These are phyloP conservation scores for Tetrastigma voinierianum DNA, from an alignment of 164 flowering plant genomes.

Conservation along the genomic window DNA sequence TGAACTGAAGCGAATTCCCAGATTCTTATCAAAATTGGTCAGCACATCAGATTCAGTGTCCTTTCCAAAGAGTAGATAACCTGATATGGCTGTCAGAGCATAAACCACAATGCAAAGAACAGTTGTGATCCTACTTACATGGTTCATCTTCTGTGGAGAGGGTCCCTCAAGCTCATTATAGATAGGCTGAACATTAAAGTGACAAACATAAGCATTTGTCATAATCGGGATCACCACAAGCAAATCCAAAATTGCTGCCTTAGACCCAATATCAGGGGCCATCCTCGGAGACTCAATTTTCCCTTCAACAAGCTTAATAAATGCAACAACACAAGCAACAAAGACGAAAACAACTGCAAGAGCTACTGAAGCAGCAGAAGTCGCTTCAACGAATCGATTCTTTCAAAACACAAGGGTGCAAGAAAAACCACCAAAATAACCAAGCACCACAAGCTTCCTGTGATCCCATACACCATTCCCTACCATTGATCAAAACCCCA, in stretches of 20 bases:
- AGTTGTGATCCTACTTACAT: slow-evolving; percentile 79
- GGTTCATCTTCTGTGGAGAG: slow-evolving; percentile 86
- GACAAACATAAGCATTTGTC: slow-evolving; percentile 93
- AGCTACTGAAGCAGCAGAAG: slow-evolving; percentile 94
- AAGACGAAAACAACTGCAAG: slow-evolving; percentile 88
- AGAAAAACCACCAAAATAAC: slow-evolving; percentile 67
- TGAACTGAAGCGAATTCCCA: slow-evolving; percentile 76
- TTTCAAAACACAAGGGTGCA: slow-evolving; percentile 84
- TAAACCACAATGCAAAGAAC: slow-evolving; percentile 69
- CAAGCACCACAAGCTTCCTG: slow-evolving; percentile 65
- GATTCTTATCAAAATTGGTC: slow-evolving; percentile 83
- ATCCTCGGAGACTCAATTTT: slow-evolving; percentile 65
- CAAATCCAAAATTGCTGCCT: slow-evolving; percentile 70
- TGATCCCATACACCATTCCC: slow-evolving; percentile 84
- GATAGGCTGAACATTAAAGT: slow-evolving; percentile 92
- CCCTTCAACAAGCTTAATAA: slow-evolving; percentile 80
- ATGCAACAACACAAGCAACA: slow-evolving; percentile 58
- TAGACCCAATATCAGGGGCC: slow-evolving; percentile 80
- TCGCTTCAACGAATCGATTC: slow-evolving; percentile 91
- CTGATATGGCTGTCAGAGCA: slow-evolving; percentile 74
- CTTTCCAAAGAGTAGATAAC: slow-evolving; percentile 84
- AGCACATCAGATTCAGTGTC: slow-evolving; percentile 84
- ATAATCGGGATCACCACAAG: slow-evolving; percentile 91
- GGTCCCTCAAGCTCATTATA: slow-evolving; percentile 89
- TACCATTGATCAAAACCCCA: slow-evolving; percentile 89